A percentile compares a stretch with the other conserved stretches of the same genome.
Evolutionary conservation across 2,329 filamentous ascomycete genomes (phyloP).

Genomic region (Fusarium sp.): DNA sequence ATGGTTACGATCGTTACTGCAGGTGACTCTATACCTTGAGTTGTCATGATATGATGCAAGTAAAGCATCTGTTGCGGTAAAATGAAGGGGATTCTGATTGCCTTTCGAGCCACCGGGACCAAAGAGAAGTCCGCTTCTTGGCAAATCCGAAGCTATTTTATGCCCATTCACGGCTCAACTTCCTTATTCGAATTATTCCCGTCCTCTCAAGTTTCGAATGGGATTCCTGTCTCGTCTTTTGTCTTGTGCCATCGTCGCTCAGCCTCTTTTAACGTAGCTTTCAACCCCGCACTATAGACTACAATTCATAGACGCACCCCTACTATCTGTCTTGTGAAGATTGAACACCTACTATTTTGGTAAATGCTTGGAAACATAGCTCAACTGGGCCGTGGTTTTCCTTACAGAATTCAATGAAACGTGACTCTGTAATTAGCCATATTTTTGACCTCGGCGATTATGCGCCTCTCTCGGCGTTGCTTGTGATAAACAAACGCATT

Average conservation of each 20-base stretch:
- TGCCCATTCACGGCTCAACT: constrained; percentile 10
- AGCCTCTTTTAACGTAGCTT: neutral
- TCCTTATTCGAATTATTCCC: constrained; percentile 24
- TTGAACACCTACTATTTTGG: constrained; percentile 21
- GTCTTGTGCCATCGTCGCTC: neutral
- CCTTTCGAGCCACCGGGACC: neutral
- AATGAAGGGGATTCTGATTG: neutral
- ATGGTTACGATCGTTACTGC: neutral
- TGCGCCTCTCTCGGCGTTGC: constrained; percentile 25
- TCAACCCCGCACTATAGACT: constrained; percentile 9
- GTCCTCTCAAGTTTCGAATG: neutral
- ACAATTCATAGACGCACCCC: constrained; percentile 6
- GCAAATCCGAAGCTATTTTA: neutral
- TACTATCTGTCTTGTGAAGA: constrained; percentile 3
- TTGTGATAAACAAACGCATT: constrained; percentile 21
- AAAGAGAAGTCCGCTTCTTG: constrained; percentile 16
- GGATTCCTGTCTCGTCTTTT: neutral
- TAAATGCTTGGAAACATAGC: neutral
- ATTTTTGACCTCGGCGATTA: constrained; percentile 25
- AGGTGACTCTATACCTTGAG: neutral
- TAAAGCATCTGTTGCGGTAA: neutral
- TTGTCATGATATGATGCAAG: neutral
- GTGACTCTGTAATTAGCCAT: neutral
- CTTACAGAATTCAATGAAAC: neutral
- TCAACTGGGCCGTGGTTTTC: neutral